Evolutionary conservation across 805 yeast species (phyloP).

Genomic region (Zygosaccharomyces bisporus): DNA sequence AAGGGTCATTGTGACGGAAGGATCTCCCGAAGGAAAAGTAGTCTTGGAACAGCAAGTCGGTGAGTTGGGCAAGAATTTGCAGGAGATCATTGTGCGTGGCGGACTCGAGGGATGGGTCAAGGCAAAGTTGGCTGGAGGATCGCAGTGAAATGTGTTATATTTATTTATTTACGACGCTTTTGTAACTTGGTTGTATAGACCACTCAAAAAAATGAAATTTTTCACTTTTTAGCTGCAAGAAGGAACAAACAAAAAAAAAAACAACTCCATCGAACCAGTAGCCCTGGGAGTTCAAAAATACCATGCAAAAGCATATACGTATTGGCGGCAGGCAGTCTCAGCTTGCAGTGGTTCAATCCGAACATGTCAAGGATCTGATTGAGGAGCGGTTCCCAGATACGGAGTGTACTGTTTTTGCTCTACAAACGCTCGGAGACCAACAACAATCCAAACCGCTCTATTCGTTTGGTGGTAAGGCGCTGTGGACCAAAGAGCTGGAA

Average conservation of each 20-base stretch:
- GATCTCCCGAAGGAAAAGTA: conserved; percentile 44
- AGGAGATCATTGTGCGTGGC: conserved; percentile 94
- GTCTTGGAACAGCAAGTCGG: conserved; percentile 86
- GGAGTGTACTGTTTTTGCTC: conserved; percentile 71
- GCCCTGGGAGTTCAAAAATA: background rate
- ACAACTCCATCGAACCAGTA: background rate
- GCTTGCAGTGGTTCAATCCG: conserved; percentile 83
- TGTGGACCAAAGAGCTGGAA: conserved; percentile 96
- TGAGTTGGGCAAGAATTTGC: conserved; percentile 90
- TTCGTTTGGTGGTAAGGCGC: conserved; percentile 91
- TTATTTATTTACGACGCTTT: conserved; percentile 16
- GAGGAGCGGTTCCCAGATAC: conserved; percentile 58
- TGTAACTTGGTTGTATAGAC: conserved; percentile 14
- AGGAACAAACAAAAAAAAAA: background rate
- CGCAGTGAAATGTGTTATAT: background rate
- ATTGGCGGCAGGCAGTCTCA: conserved; percentile 90
- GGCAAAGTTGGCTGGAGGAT: conserved; percentile 41
- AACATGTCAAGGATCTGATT: conserved; percentile 62
- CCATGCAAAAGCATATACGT: conserved; percentile 29
- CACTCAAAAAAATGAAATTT: background rate
- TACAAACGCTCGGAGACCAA: conserved; percentile 87
- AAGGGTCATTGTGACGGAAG: conserved; percentile 72
- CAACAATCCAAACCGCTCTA: conserved; percentile 81
- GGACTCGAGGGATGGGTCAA: conserved; percentile 99
- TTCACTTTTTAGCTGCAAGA: background rate